Percentiles rank a stretch among this genome's conserved stretches.
Evolutionary conservation across 2,329 filamentous ascomycete genomes (phyloP).

Genomic region (Alternaria sp.): DNA sequence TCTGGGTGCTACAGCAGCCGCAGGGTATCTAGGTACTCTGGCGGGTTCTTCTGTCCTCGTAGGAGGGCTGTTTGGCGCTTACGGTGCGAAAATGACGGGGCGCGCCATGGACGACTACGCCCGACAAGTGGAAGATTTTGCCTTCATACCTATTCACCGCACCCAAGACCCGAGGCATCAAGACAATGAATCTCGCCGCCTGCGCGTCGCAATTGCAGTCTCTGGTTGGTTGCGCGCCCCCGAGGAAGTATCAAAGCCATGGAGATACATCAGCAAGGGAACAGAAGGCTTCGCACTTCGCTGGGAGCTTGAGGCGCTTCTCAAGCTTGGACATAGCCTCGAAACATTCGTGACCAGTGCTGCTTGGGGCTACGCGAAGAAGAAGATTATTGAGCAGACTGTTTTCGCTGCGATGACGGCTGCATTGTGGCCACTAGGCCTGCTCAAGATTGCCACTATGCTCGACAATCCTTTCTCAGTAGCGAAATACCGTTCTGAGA

Average conservation of each 20-base stretch:
- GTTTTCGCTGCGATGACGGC: slow-evolving; percentile 58
- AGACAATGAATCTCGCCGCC: slow-evolving; percentile 57
- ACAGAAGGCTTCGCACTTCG: slow-evolving; percentile 83
- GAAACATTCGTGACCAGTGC: slow-evolving; percentile 79
- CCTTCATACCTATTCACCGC: slow-evolving; percentile 73
- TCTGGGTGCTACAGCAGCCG: slow-evolving; percentile 76
- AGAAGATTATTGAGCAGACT: slow-evolving; percentile 74
- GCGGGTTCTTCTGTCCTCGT: slow-evolving; percentile 82
- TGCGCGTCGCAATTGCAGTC: slow-evolving; percentile 84
- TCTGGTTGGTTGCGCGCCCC: slow-evolving; percentile 81
- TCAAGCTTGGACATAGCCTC: slow-evolving; percentile 80
- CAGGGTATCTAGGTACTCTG: slow-evolving; percentile 80
- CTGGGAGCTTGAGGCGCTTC: slow-evolving; percentile 82
- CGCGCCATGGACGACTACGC: slow-evolving; percentile 91
- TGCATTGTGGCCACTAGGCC: slow-evolving; percentile 59
- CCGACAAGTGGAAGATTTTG: slow-evolving; percentile 88
- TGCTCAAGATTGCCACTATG: slow-evolving; percentile 61
- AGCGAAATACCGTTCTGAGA: slow-evolving; percentile 78
- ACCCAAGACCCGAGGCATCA: slow-evolving; percentile 58
- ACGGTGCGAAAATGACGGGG: slow-evolving; percentile 81
- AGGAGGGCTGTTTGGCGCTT: slow-evolving; percentile 90
- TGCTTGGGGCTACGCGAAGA: slow-evolving; percentile 80
- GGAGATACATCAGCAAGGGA: slow-evolving; percentile 76
- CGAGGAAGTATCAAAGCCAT: slow-evolving; percentile 77
- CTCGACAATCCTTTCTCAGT: slow-evolving; percentile 86